phyloP scores from a whole-genome alignment of 176 grass and related monocot genomes.

The Panicum miliaceum region DNA sequence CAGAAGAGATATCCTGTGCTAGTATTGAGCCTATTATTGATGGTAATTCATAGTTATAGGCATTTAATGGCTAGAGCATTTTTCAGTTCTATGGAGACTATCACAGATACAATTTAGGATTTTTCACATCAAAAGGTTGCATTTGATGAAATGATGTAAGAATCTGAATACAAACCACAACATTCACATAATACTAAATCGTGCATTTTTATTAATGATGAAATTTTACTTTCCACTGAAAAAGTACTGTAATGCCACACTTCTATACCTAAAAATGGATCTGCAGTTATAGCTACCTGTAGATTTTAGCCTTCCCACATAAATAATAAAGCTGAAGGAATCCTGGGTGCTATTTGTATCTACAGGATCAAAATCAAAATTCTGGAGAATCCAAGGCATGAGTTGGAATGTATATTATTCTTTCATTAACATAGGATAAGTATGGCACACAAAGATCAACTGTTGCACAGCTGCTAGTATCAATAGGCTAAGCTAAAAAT shows the following conservation, averaged over 20 bases:
- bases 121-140: constrained; percentile 2
- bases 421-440: constrained; percentile 49
- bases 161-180: neutral
- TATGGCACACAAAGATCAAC: constrained; percentile 20
- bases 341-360: constrained; percentile 17
- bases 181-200: neutral
- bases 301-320: constrained; percentile 5
- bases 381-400: neutral
- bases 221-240: neutral
- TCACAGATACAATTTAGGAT: neutral
- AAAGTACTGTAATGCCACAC: neutral
- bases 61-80: neutral
- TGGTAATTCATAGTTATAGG: neutral
- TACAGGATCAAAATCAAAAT: neutral
- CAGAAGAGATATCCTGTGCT: neutral
- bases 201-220: neutral
- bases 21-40: constrained; percentile 9
- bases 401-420: neutral
- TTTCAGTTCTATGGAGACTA: neutral
- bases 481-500: constrained; percentile 46
- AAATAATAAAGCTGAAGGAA: constrained; percentile 49
- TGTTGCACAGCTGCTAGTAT: constrained; percentile 39
- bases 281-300: neutral
- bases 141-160: constrained; percentile 2
- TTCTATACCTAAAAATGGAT: constrained; percentile 18